Conservation (phyloP, 2,329 filamentous ascomycete species). For the Fusarium continuum region DNA sequence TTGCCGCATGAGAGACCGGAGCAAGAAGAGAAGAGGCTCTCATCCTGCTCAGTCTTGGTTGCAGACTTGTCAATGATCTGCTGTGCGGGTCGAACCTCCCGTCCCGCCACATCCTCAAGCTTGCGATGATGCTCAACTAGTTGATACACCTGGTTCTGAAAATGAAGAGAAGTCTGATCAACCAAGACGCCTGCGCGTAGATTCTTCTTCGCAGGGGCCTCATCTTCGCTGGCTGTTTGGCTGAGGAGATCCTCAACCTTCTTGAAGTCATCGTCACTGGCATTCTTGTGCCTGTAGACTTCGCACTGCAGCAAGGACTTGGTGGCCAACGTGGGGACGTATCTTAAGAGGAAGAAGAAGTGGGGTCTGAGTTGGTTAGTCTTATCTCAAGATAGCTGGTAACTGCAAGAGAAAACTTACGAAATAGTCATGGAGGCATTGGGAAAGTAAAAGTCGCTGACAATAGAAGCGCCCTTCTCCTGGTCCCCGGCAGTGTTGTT, state of each 20-base stretch:
- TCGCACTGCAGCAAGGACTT: constrained; percentile 26
- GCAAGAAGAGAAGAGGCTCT: constrained; percentile 25
- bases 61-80: constrained; percentile 23
- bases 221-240: constrained; percentile 18
- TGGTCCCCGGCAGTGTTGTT: not conserved
- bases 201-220: constrained; percentile 18
- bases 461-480: constrained; percentile 12
- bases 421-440: constrained; percentile 34
- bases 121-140: constrained; percentile 27
- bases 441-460: constrained; percentile 38
- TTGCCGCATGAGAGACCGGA: constrained; percentile 27
- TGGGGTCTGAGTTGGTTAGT: constrained; percentile 47
- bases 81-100: constrained; percentile 30
- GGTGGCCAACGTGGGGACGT: constrained; percentile 17
- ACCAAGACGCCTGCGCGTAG: constrained; percentile 7
- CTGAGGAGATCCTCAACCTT: constrained; percentile 15
- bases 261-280: constrained; percentile 21
- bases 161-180: constrained; percentile 17
- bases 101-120: constrained; percentile 20
- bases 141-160: constrained; percentile 32
- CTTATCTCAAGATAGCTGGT: too few relatives aligned
- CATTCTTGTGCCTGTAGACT: constrained; percentile 29
- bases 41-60: constrained; percentile 26
- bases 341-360: constrained; percentile 31
- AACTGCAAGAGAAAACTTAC: too few relatives aligned